Percentiles rank a stretch among this genome's conserved stretches.
Evolutionary conservation across 768 basidiomycete species (phyloP).

Genomic region (Strobilomyces confusus): DNA sequence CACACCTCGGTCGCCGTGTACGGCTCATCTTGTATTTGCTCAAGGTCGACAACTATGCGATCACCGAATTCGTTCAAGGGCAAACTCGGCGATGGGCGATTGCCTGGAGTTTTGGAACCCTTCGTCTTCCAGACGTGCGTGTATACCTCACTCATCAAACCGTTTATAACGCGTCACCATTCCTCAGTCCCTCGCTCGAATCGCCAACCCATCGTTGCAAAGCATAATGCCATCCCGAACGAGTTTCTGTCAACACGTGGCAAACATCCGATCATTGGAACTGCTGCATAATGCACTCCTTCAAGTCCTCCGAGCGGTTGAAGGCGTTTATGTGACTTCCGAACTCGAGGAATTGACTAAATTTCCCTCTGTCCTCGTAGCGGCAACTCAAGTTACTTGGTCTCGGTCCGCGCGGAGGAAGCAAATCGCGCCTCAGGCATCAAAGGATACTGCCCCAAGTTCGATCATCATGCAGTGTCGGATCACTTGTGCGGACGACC

Average conservation of each 20-base stretch:
- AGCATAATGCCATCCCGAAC: constrained; percentile 57
- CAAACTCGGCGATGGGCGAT: constrained; percentile 91
- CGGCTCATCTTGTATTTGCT: background rate
- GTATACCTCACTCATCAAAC: background rate
- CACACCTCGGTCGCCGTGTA: background rate
- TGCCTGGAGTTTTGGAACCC: constrained; percentile 73
- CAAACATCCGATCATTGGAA: constrained; percentile 4
- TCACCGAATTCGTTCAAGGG: constrained; percentile 82
- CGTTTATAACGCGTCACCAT: constrained; percentile 32
- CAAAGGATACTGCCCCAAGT: background rate
- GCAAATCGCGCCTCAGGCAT: constrained; percentile 21
- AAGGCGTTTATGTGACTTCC: constrained; percentile 19
- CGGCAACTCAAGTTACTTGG: constrained; percentile 52
- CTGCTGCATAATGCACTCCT: constrained; percentile 21
- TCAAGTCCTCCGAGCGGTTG: constrained; percentile 33
- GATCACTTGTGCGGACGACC: constrained; percentile 21
- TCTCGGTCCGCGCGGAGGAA: constrained; percentile 61
- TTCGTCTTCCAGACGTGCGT: constrained; percentile 76
- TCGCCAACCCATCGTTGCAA: constrained; percentile 41
- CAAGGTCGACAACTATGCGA: constrained; percentile 85
- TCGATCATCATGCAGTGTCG: constrained; percentile 21
- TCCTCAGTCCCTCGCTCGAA: constrained; percentile 35
- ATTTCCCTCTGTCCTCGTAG: constrained; percentile 24
- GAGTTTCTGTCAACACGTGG: constrained; percentile 43
- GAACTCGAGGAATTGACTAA: background rate